Percentiles rank a stretch among this genome's conserved stretches.
Evolutionary conservation across 805 yeast species (phyloP).

Genomic region (Kodamaea fukazawae): DNA sequence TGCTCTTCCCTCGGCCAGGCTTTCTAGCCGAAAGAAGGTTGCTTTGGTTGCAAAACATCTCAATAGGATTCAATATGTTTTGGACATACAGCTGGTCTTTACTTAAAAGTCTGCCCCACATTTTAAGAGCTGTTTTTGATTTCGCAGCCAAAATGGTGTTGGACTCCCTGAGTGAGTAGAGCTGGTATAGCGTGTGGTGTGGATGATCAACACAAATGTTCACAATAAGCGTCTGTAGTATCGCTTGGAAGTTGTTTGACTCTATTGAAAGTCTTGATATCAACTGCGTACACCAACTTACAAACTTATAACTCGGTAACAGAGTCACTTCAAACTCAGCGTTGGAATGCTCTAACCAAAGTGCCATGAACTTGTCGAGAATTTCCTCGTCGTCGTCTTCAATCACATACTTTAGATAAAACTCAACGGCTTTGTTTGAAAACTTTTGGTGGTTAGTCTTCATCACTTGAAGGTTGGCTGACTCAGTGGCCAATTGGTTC

Average conservation of each 20-base stretch:
- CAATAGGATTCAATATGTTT: constrained; percentile 43
- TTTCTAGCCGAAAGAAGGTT: constrained; percentile 51
- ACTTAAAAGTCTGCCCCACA: constrained; percentile 43
- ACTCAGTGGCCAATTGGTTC: constrained; percentile 49
- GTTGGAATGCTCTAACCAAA: constrained; percentile 71
- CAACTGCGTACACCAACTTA: constrained; percentile 82
- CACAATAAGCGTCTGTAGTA: constrained; percentile 47
- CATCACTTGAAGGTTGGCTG: constrained; percentile 41
- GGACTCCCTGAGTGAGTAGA: constrained; percentile 52
- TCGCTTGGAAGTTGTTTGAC: constrained; percentile 49
- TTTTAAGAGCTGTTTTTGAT: constrained; percentile 46
- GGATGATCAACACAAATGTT: constrained; percentile 60
- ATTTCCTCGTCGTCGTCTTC: constrained; percentile 51
- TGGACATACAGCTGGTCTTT: constrained; percentile 21
- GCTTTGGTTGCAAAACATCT: constrained; percentile 48
- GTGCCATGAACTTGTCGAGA: constrained; percentile 72
- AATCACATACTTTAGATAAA: constrained; percentile 55
- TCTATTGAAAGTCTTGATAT: constrained; percentile 63
- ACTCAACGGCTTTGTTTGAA: constrained; percentile 53
- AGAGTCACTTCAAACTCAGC: constrained; percentile 34
- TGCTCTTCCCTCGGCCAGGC: constrained; percentile 28
- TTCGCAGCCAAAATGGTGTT: constrained; percentile 44
- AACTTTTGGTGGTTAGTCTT: constrained; percentile 39
- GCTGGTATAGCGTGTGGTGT: constrained; percentile 63
- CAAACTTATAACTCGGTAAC: constrained; percentile 59